Base-by-base conservation (phyloP, 2,329 filamentous ascomycete species). In the Pseudogymnoascus verrucosus region DNA sequence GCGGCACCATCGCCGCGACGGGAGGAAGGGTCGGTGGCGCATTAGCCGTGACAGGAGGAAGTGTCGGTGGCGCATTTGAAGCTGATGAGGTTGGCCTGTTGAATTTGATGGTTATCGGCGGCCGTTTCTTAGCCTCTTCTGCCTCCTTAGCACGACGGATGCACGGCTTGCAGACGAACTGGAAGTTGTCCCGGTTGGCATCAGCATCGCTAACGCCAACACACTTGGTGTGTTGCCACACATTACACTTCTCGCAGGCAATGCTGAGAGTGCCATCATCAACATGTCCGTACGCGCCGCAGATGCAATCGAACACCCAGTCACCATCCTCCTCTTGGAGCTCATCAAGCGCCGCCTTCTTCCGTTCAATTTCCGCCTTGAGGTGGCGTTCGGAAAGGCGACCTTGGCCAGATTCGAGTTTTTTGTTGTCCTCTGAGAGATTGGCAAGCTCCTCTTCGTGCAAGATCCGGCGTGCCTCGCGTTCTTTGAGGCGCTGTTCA, bases 221-320 rank as follows among this genome's bases (percentile, higher is more conserved):
- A 72, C 95, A 99, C 70, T 89, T 91, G 79, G 92, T 96, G 73
- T 99, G 95, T 74, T 98, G 93, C 95, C 95, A 99, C 59, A 96
- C 88, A 72, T 89, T 96, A 79, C 95, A 99, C 68, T 82, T 87
- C 73, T 99, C 95, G 76, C 95, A 99, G 28, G 93, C 90, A 67
- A 99, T 87, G 73, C 92, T 96, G 73, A 96, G 93, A 6, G 91
- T 89, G 37, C 95, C 95, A 73, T 98, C 95, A 70, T 99, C 95
- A 65, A 97, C 90, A 69, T 96, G 89, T 21, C 95, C 95, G 74
- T 96, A 88, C 21, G 92, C 83, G 26, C 93, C 93, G 74, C 95
- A 99, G 26, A 90, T 83, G 73, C 95, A 99, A 73, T 99, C 95
- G 70, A 99, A 99, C 40, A 91, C 84, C 95, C 95, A 98, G 61